These are phyloP conservation scores for Pseudohyphozyma bogoriensis DNA, from an alignment of 768 basidiomycete species.

Conservation along the genomic window DNA sequence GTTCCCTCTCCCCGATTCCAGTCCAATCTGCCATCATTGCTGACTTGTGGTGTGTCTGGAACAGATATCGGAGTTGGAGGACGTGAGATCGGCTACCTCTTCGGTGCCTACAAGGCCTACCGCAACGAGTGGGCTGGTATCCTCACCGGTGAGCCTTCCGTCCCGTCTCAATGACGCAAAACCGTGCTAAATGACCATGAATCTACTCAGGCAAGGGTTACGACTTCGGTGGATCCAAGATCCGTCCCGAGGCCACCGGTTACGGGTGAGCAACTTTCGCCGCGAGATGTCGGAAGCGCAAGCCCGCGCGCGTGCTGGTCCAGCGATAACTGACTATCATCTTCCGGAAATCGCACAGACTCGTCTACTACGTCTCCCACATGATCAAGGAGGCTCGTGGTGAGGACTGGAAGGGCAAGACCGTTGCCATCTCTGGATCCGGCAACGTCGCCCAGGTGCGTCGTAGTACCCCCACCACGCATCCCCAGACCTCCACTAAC, in stretches of 20 bases:
- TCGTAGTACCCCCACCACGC: too few relatives aligned
- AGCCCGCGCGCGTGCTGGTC: too few relatives aligned
- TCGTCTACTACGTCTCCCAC: too few relatives aligned
- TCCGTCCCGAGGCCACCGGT: constrained; percentile 55
- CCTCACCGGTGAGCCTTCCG: constrained; percentile 55
- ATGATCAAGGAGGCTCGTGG: constrained; percentile 53
- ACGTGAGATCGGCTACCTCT: constrained; percentile 65
- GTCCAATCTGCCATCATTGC: constrained; percentile 33
- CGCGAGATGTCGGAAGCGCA: too few relatives aligned
- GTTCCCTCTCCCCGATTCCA: too few relatives aligned
- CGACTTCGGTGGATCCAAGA: constrained; percentile 46
- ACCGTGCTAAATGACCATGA: too few relatives aligned
- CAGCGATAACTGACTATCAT: constrained; percentile 3
- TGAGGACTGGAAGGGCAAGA: constrained; percentile 46
- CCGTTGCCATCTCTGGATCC: constrained; percentile 46
- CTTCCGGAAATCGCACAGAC: too few relatives aligned
- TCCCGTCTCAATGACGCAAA: too few relatives aligned
- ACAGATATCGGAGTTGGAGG: constrained; percentile 67
- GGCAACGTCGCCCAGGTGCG: constrained; percentile 57
- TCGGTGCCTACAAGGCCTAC: constrained; percentile 66
- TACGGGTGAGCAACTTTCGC: constrained; percentile 14
- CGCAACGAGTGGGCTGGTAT: constrained; percentile 59
- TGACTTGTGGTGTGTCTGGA: too few relatives aligned
- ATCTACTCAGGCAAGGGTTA: constrained; percentile 24
- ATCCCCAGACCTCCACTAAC: background rate